Percentiles rank a stretch among this genome's conserved stretches.
Evolutionary conservation across 2,329 filamentous ascomycete species (phyloP).

Genomic region (Verticillium isaacii): DNA sequence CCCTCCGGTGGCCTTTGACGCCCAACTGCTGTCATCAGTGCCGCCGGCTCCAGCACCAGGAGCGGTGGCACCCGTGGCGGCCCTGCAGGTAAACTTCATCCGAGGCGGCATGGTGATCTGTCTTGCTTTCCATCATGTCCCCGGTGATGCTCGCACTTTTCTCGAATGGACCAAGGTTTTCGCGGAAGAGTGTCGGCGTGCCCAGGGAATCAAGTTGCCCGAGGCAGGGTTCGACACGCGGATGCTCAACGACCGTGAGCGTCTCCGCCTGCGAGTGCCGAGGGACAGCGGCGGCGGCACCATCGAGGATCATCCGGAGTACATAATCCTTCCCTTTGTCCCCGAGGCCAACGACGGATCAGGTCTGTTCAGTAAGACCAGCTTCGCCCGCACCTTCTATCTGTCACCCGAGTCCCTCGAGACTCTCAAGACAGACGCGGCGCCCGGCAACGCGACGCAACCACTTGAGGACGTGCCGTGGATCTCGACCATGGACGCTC

Average conservation of each 20-base stretch:
- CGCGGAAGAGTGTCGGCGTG: slow-evolving; percentile 6
- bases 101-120: slow-evolving; percentile 6
- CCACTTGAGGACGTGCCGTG: background rate
- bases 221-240: slow-evolving; percentile 1
- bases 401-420: slow-evolving; percentile 5
- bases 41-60: slow-evolving; percentile 1
- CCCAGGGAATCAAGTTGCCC: slow-evolving; percentile 1
- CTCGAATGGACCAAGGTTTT: slow-evolving; percentile 5
- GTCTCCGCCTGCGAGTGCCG: slow-evolving; percentile 1
- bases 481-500: slow-evolving; percentile 7
- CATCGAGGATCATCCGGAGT: slow-evolving; percentile 5
- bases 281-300: background rate
- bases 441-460: slow-evolving; percentile 1
- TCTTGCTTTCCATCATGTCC: slow-evolving; percentile 3
- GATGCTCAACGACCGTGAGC: slow-evolving; percentile 3
- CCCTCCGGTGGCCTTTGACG: slow-evolving; percentile 3
- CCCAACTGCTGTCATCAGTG: background rate
- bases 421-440: slow-evolving; percentile 4
- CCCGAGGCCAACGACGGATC: slow-evolving; percentile 1
- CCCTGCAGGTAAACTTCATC: slow-evolving; percentile 5
- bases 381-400: slow-evolving; percentile 4
- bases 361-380: background rate
- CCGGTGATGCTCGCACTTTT: slow-evolving; percentile 2
- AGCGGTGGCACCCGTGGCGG: slow-evolving; percentile 1
- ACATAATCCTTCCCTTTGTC: slow-evolving; percentile 5